phyloP scores from a whole-genome alignment of 371 early-diverging fungal species.

The Coemansia sp. region DNA sequence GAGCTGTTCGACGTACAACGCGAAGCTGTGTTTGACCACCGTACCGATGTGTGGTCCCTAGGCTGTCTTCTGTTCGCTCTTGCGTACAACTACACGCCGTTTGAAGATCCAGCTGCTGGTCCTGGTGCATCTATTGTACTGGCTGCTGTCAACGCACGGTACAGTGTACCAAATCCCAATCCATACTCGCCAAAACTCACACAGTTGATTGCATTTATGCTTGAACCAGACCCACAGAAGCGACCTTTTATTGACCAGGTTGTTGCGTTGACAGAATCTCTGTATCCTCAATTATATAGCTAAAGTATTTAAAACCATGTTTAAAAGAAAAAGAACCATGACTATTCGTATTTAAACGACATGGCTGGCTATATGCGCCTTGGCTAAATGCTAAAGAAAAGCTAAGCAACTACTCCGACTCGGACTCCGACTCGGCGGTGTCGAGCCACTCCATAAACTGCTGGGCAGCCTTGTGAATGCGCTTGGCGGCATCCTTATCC shows the following conservation, averaged over 20 bases:
- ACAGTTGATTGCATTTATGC: slow-evolving; percentile 62
- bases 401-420: slow-evolving; percentile 21
- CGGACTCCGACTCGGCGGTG: slow-evolving; percentile 49
- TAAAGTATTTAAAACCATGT: background rate
- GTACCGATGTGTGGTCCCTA: slow-evolving; percentile 79
- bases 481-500: slow-evolving; percentile 72
- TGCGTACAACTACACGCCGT: slow-evolving; percentile 73
- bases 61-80: slow-evolving; percentile 75
- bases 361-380: too few species aligned
- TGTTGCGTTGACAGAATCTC: slow-evolving; percentile 2
- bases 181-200: slow-evolving; percentile 62
- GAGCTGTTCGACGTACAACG: slow-evolving; percentile 79
- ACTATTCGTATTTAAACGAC: too few species aligned
- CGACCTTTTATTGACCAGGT: slow-evolving; percentile 66
- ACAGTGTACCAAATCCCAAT: slow-evolving; percentile 55
- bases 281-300: slow-evolving; percentile 7
- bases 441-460: slow-evolving; percentile 92
- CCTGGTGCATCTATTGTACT: slow-evolving; percentile 73
- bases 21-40: slow-evolving; percentile 61
- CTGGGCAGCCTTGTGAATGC: slow-evolving; percentile 59
- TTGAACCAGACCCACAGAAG: slow-evolving; percentile 60
- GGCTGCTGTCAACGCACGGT: slow-evolving; percentile 70
- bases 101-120: slow-evolving; percentile 66
- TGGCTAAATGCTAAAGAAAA: slow-evolving; percentile 7
- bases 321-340: background rate